A percentile compares a stretch with the other conserved stretches of the same genome.
Conservation (phyloP, 2,329 filamentous ascomycete genomes). For the Pseudogymnoascus sp. region DNA sequence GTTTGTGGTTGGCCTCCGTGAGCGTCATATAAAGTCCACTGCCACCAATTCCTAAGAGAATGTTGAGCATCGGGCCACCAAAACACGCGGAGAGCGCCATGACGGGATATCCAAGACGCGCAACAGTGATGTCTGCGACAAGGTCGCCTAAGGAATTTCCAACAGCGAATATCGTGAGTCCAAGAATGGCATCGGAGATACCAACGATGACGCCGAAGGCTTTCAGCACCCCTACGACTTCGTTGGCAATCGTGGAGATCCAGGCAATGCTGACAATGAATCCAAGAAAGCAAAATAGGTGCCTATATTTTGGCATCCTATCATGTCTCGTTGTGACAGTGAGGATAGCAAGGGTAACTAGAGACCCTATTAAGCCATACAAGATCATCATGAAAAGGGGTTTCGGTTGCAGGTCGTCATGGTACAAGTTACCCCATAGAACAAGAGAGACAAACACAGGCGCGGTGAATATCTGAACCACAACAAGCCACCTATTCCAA, state of each 20-base stretch:
- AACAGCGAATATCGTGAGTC: constrained; percentile 91
- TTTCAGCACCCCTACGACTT: constrained; percentile 93
- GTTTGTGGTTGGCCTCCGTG: constrained; percentile 56
- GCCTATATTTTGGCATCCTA: constrained; percentile 65
- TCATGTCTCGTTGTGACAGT: constrained; percentile 62
- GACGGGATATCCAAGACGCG: constrained; percentile 85
- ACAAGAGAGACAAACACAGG: constrained; percentile 77
- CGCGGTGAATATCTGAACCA: constrained; percentile 77
- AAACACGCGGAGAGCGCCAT: constrained; percentile 96
- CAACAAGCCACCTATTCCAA: constrained; percentile 90
- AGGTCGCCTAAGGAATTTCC: constrained; percentile 93
- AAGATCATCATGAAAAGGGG: constrained; percentile 52
- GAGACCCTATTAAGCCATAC: constrained; percentile 61
- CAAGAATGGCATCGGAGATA: constrained; percentile 91
- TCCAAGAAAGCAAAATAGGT: constrained; percentile 77
- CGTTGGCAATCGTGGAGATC: constrained; percentile 92
- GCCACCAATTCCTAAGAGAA: constrained; percentile 88
- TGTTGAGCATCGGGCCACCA: constrained; percentile 97
- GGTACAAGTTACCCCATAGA: constrained; percentile 60
- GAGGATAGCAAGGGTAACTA: constrained; percentile 59
- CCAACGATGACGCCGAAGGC: constrained; percentile 84
- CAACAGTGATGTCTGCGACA: constrained; percentile 90
- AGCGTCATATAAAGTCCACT: constrained; percentile 85
- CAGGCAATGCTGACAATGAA: constrained; percentile 90
- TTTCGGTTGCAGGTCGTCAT: constrained; percentile 49